Evolutionary conservation across 1,284 basidiomycete genomes (phyloP).

Genomic region (Cystobasidium pallidum): DNA sequence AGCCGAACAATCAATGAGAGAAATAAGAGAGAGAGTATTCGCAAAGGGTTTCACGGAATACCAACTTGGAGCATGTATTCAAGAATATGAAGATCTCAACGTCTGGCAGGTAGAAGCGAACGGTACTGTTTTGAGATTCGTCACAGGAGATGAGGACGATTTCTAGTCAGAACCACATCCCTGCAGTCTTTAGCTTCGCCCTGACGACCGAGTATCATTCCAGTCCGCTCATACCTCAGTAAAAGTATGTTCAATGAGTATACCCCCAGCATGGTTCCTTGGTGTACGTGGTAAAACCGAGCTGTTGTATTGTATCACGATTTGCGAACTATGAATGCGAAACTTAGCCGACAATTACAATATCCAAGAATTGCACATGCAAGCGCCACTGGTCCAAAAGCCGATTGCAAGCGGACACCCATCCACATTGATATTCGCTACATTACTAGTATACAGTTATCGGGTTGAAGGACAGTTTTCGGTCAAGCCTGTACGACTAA

Average conservation of each 20-base stretch:
- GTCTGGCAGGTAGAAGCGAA: conserved; percentile 46
- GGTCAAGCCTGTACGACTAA: not conserved
- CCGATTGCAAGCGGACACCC: too few relatives aligned
- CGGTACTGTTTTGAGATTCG: conserved; percentile 37
- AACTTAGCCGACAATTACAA: too few relatives aligned
- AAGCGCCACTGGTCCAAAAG: too few relatives aligned
- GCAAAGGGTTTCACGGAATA: conserved; percentile 86
- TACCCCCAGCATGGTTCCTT: not conserved
- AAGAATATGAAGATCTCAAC: conserved; percentile 46
- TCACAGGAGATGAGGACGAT: conserved; percentile 29
- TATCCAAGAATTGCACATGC: too few relatives aligned
- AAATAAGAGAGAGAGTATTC: conserved; percentile 79
- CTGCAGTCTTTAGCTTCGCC: too few relatives aligned
- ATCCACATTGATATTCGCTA: not conserved
- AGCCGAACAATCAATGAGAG: conserved; percentile 68
- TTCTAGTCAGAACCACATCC: not conserved
- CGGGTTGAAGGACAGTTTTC: too few relatives aligned
- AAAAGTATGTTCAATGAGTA: conserved; percentile 1
- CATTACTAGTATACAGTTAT: not conserved
- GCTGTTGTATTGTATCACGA: not conserved
- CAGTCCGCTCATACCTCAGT: not conserved
- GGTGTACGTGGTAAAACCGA: not conserved
- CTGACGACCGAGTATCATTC: not conserved
- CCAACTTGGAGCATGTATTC: conserved; percentile 65
- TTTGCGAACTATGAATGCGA: too few relatives aligned